These are phyloP conservation scores for Backusella psychrophila DNA, from an alignment of 192 early-diverging fungal genomes.

Conservation along the genomic window DNA sequence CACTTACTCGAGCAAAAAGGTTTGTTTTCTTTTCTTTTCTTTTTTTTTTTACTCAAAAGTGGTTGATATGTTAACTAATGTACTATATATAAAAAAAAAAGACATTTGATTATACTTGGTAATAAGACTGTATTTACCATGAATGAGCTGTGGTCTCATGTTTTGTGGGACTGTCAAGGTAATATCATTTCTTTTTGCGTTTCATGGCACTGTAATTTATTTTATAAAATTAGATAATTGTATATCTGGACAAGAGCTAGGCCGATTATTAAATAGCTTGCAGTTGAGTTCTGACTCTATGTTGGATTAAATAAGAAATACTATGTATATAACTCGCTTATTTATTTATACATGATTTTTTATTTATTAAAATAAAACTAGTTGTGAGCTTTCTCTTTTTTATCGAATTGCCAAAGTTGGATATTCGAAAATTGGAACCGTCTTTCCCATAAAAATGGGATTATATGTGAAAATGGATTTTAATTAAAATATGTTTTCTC, in stretches of 20 bases:
- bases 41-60: too few relatives aligned
- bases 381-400: too few relatives aligned
- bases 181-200: neutral
- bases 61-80: too few relatives aligned
- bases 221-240: neutral
- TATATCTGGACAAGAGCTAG: neutral
- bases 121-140: slow-evolving; percentile 34
- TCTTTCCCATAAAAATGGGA: too few relatives aligned
- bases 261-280: neutral
- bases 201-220: neutral
- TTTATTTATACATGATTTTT: neutral
- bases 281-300: neutral
- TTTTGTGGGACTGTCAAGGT: slow-evolving; percentile 28
- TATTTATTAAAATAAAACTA: neutral
- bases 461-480: too few relatives aligned
- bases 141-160: slow-evolving; percentile 29
- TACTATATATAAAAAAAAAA: slow-evolving; percentile 4
- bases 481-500: too few relatives aligned
- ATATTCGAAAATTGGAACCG: too few relatives aligned
- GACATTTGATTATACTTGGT: slow-evolving; percentile 64
- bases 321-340: neutral
- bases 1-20: slow-evolving; percentile 70
- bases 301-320: neutral
- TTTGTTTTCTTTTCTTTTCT: slow-evolving; percentile 17
- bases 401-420: too few relatives aligned